Evolutionary conservation across 1,139 yeast genomes (phyloP).

Genomic region (Blastobotrys raffinosifermentans): DNA sequence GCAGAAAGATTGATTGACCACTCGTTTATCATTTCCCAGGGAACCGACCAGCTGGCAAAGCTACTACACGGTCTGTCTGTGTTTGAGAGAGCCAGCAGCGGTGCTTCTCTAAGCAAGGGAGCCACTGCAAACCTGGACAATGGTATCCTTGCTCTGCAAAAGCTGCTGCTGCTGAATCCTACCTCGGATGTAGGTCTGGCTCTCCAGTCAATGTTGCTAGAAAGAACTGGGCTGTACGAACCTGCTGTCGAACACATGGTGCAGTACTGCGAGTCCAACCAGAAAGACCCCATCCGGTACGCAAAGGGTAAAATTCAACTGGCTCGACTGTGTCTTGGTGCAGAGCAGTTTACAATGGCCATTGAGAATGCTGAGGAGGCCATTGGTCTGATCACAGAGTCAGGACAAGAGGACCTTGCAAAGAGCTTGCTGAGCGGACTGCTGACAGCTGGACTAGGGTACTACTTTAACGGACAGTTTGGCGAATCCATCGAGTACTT

Average conservation of each 20-base stretch:
- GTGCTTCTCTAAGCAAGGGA: conserved; percentile 9
- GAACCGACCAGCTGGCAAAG: conserved; percentile 65
- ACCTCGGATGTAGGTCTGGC: conserved; percentile 56
- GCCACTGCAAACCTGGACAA: conserved; percentile 26
- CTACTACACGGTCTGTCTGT: conserved; percentile 63
- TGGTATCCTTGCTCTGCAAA: conserved; percentile 67
- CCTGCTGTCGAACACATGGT: conserved; percentile 47
- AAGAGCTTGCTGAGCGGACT: conserved; percentile 48
- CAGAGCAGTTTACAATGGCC: conserved; percentile 49
- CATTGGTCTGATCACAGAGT: conserved; percentile 44
- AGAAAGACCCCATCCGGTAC: conserved; percentile 43
- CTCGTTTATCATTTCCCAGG: conserved; percentile 70
- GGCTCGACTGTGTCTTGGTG: conserved; percentile 65
- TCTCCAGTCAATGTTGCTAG: conserved; percentile 44
- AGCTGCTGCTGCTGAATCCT: conserved; percentile 64
- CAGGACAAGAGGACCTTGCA: conserved; percentile 29
- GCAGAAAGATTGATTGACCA: conserved; percentile 65
- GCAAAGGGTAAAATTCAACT: conserved; percentile 60
- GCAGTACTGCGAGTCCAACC: conserved; percentile 52
- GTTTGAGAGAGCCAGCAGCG: conserved; percentile 29
- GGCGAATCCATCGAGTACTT: conserved; percentile 64
- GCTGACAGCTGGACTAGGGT: conserved; percentile 63
- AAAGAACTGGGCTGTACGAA: conserved; percentile 60
- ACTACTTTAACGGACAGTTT: conserved; percentile 57
- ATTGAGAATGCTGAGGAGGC: conserved; percentile 57